Evolutionary conservation across 73 alveolate genomes (phyloP).

Genomic region (Paramecium sexaurelia): DNA sequence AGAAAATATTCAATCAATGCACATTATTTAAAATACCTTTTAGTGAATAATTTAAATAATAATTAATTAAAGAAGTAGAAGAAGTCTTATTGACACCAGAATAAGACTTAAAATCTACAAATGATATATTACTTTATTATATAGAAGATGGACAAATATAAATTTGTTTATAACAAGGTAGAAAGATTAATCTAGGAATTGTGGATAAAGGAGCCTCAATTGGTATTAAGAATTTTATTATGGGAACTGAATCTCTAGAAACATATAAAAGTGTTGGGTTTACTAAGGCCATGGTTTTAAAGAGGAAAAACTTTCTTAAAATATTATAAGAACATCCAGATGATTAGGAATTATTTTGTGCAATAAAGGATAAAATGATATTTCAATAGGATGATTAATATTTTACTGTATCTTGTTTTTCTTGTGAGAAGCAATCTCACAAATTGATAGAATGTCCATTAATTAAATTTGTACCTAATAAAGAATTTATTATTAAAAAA

Average conservation of each 20-base stretch:
- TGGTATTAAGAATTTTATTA: slow-evolving; percentile 32
- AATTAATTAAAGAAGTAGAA: background rate
- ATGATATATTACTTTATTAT: slow-evolving; percentile 9
- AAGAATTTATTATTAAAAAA: slow-evolving; percentile 1
- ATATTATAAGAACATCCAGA: slow-evolving; percentile 25
- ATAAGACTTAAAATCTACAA: background rate
- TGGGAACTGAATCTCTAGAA: slow-evolving; percentile 11
- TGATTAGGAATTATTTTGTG: slow-evolving; percentile 53
- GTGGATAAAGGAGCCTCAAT: background rate
- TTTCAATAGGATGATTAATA: background rate
- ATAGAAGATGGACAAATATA: slow-evolving; percentile 50
- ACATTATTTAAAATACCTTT: slow-evolving; percentile 44
- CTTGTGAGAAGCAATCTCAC: slow-evolving; percentile 20
- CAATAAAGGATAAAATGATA: slow-evolving; percentile 30
- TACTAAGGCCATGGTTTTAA: slow-evolving; percentile 31
- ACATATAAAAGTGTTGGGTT: slow-evolving; percentile 48
- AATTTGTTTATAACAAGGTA: slow-evolving; percentile 5
- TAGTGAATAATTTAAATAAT: slow-evolving; percentile 24
- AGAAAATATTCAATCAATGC: slow-evolving; percentile 27
- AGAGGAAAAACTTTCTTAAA: background rate
- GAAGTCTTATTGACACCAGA: slow-evolving; percentile 36
- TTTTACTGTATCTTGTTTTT: slow-evolving; percentile 11
- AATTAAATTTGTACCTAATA: slow-evolving; percentile 35
- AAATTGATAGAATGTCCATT: slow-evolving; percentile 49
- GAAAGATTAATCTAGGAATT: background rate